These are phyloP conservation scores for Colletotrichum camelliae DNA, from an alignment of 2,329 filamentous ascomycete genomes.

Conservation along the genomic window DNA sequence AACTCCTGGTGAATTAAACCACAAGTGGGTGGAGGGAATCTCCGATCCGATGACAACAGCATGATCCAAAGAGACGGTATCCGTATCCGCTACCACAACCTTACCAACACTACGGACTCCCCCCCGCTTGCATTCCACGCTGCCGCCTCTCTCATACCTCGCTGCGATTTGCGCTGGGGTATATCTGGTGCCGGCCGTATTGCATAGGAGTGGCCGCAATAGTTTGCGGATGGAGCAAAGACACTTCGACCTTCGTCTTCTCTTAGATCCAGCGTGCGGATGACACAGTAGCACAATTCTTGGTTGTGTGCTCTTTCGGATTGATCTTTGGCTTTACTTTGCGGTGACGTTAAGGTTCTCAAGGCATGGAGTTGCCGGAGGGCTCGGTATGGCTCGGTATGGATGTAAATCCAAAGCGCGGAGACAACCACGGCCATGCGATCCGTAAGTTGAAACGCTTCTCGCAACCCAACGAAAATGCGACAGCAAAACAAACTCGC, in stretches of 20 bases:
- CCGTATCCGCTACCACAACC: neutral
- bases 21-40: neutral
- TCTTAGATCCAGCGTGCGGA: neutral
- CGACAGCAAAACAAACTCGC: neutral
- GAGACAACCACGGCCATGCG: neutral
- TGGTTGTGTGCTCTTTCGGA: neutral
- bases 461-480: neutral
- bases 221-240: neutral
- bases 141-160: neutral
- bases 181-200: neutral
- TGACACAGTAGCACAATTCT: neutral
- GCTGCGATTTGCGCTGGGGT: neutral
- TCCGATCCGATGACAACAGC: neutral
- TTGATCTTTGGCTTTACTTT: neutral
- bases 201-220: neutral
- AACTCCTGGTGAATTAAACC: neutral
- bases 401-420: neutral
- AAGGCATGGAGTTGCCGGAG: slow-evolving; percentile 2
- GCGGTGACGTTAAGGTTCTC: neutral
- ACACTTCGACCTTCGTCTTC: neutral
- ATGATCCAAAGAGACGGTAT: neutral
- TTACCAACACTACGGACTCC: neutral
- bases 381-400: neutral
- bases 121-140: neutral
- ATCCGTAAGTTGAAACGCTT: neutral